phyloP scores from a whole-genome alignment of 2,329 filamentous ascomycete species.

The Penicillium sp. region DNA sequence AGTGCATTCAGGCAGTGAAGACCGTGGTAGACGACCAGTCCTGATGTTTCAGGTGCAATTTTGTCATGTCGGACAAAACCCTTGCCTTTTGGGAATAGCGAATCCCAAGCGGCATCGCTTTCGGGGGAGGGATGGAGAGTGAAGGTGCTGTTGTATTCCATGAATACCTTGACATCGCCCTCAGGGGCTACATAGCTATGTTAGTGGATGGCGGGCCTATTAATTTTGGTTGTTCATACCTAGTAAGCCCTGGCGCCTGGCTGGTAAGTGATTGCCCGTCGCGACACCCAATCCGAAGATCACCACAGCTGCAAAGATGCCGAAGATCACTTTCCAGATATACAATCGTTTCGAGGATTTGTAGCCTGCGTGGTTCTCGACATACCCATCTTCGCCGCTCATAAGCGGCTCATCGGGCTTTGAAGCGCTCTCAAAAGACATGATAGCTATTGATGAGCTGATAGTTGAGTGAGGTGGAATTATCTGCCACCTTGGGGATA shows the following conservation, averaged over 20 bases:
- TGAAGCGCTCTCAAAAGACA: background rate
- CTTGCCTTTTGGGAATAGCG: background rate
- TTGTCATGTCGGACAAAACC: background rate
- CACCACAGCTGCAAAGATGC: background rate
- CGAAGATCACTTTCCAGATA: background rate
- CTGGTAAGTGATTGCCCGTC: background rate
- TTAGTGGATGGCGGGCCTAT: background rate
- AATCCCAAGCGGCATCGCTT: background rate
- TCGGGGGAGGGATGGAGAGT: background rate
- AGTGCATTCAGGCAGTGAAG: constrained; percentile 4
- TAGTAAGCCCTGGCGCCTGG: background rate
- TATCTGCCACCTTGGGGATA: too few relatives aligned
- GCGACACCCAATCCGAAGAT: background rate
- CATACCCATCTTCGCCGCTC: background rate
- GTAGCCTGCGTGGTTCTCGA: too few relatives aligned
- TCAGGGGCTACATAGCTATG: background rate
- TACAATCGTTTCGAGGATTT: background rate
- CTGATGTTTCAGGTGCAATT: background rate
- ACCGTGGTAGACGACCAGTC: background rate
- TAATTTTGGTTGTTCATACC: background rate
- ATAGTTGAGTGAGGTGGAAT: background rate
- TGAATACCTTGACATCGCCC: background rate
- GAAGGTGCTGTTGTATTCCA: background rate
- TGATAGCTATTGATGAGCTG: background rate
- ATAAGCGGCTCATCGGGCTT: background rate